A percentile compares a stretch with the other conserved stretches of the same genome.
Conservation (phyloP, 2,329 filamentous ascomycete species). For the Phaeophleospora eucalypticola region DNA sequence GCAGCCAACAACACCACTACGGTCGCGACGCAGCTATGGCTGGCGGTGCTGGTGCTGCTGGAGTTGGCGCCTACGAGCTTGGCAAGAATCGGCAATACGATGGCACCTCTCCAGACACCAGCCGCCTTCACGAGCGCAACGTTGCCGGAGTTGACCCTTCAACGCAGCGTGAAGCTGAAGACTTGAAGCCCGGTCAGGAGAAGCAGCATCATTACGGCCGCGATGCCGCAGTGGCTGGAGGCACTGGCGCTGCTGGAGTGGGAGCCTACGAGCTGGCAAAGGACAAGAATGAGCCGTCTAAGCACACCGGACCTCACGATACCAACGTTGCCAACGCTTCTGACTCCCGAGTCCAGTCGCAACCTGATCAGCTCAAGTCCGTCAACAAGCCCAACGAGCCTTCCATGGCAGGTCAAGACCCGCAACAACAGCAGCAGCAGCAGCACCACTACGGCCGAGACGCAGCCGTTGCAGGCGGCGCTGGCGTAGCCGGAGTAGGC, state of each 20-base stretch:
- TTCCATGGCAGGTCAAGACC: too few relatives aligned
- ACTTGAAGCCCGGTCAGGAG: background rate
- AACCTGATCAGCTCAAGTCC: conserved; percentile 29
- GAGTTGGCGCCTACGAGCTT: conserved; percentile 16
- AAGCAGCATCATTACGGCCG: conserved; percentile 28
- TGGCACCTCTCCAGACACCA: conserved; percentile 18
- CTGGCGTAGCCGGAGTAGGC: conserved; percentile 24
- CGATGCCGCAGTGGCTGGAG: conserved; percentile 30
- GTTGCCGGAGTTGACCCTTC: conserved; percentile 26
- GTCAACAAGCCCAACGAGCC: too few relatives aligned
- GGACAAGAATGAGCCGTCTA: conserved; percentile 22
- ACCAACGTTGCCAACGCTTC: conserved; percentile 24
- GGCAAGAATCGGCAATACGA: conserved; percentile 7
- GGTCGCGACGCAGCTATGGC: conserved; percentile 33
- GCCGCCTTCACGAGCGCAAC: conserved; percentile 27
- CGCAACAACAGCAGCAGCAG: conserved; percentile 1
- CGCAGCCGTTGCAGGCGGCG: conserved; percentile 28
- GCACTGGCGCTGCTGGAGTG: conserved; percentile 30
- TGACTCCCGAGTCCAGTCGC: conserved; percentile 24
- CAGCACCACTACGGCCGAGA: conserved; percentile 29
- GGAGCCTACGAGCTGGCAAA: conserved; percentile 13
- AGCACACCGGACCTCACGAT: conserved; percentile 27
- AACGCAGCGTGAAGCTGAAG: background rate
- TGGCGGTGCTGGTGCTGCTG: conserved; percentile 31
- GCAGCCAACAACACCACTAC: conserved; percentile 19